These are phyloP conservation scores for Globisporangium nagaii DNA, from an alignment of 352 stramenopile species.

Conservation along the genomic window DNA sequence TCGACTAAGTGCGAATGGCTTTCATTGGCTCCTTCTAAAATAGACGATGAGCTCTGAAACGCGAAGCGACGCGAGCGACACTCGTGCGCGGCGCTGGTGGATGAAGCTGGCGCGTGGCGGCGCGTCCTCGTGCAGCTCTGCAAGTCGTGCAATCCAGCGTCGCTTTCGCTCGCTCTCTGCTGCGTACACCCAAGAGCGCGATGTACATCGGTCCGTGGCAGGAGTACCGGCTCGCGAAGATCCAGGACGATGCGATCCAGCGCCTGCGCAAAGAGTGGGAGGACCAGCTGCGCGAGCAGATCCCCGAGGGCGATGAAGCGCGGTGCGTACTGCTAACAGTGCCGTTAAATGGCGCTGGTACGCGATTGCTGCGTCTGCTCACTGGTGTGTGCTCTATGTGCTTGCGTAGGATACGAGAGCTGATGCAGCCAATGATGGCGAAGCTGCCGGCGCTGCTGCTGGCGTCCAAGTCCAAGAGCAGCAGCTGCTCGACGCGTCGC, in stretches of 20 bases:
- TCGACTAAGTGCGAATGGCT: too few relatives aligned
- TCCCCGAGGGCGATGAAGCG: conserved; percentile 38
- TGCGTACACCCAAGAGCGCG: too few relatives aligned
- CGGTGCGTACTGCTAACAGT: conserved; percentile 16
- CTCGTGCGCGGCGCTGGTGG: too few relatives aligned
- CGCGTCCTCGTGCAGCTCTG: too few relatives aligned
- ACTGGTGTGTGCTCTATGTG: too few relatives aligned
- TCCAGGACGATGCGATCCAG: conserved; percentile 76
- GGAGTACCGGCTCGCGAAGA: conserved; percentile 80
- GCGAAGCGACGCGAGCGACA: too few relatives aligned
- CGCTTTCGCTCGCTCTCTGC: background rate
- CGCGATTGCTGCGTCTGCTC: too few relatives aligned
- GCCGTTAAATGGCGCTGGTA: too few relatives aligned
- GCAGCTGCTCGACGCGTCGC: background rate
- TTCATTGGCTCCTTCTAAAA: too few relatives aligned
- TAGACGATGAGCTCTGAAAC: too few relatives aligned
- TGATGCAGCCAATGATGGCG: conserved; percentile 73
- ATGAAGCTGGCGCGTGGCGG: too few relatives aligned
- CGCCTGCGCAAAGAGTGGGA: conserved; percentile 62
- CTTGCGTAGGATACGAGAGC: conserved; percentile 47
- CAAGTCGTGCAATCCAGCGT: too few relatives aligned
- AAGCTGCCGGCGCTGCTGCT: conserved; percentile 70
- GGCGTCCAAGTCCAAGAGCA: conserved; percentile 28
- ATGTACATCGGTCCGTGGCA: conserved; percentile 87
- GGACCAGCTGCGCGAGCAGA: conserved; percentile 43